Evolutionary conservation across 2,329 filamentous ascomycete species (phyloP).

Genomic region (Phialemoniopsis sp.): DNA sequence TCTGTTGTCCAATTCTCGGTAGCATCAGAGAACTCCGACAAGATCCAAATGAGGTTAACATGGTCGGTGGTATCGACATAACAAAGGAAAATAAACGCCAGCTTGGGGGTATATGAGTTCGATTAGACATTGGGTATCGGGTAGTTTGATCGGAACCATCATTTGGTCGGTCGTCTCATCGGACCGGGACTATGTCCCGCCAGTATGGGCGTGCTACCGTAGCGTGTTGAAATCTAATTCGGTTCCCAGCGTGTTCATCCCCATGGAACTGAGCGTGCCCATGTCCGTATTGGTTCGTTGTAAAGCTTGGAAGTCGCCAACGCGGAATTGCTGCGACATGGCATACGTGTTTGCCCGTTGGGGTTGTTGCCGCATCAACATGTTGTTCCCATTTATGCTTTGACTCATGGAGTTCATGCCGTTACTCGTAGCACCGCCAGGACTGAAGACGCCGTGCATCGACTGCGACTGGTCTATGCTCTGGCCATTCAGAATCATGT

Average conservation of each 20-base stretch:
- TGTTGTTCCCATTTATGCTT: conserved; percentile 9
- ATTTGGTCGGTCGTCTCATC: not conserved
- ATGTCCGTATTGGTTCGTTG: conserved; percentile 39
- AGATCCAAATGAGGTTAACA: no score
- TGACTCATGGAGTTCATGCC: conserved; percentile 14
- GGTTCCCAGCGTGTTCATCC: conserved; percentile 26
- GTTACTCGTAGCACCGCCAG: conserved; percentile 9
- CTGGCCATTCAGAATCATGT: conserved; percentile 24
- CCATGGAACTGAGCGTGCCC: conserved; percentile 24
- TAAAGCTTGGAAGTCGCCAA: conserved; percentile 45
- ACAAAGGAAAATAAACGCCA: no score
- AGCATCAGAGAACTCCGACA: no score
- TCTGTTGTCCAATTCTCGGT: no score
- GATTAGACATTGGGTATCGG: no score
- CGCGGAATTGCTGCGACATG: conserved; percentile 31
- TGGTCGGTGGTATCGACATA: no score
- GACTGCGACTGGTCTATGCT: conserved; percentile 15
- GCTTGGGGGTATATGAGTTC: no score
- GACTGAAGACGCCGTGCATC: conserved; percentile 1
- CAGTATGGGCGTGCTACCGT: conserved; percentile 17
- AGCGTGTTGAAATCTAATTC: conserved; percentile 35
- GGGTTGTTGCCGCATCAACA: conserved; percentile 27
- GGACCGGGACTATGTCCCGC: no score
- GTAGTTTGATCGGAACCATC: not conserved
- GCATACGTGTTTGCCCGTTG: conserved; percentile 35